Base-by-base conservation (phyloP, 1,284 basidiomycete species). In the Tetrapyrgos nigripes region DNA sequence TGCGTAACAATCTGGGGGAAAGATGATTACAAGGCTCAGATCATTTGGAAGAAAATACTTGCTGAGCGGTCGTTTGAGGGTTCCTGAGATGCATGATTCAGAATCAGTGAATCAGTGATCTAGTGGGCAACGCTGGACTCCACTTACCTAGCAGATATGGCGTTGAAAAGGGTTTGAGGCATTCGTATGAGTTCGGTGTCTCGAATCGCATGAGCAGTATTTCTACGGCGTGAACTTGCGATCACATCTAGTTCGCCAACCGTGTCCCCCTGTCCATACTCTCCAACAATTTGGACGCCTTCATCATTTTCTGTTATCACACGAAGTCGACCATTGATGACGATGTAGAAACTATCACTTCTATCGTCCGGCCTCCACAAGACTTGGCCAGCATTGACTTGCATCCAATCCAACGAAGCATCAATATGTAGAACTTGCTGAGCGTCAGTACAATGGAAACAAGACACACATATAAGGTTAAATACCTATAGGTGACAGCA, bases 121-220 rank as follows among this genome's bases (percentile, higher is more conserved):
- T 8, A 17, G 11, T 33, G 31, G 8, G 9, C 31, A 40, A n/a
- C 6, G 53, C 28, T 54, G 33, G 40, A 21, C 27, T 27, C 21
- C 31, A 65, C 83, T 65, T 62, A 89, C 91, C 92, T 82, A 13
- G 91, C 87, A 48, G 93, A 94, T 58, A 97, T 97, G 0, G 97
- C 97, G 72, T 99, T 98, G 80, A 99, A 99, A 14, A 99, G 81
- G 0, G 97, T 98, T 69, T 94, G 91, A 0, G 97, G 97, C 91
- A 99, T 98, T 48, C 96, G 83, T 46, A 96, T 97, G n/a, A 99
- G 82, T 73, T 99, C 97, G 0, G 95, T 96, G 72, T 99, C 97
- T 67, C 97, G 93, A 64, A 99, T 99, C 3, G 97, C 97, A 74
- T 99, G 97, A 10, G 98, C 86, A 1, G 97, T 99, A 55, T 91